Evolutionary conservation across 148 eudicot genomes (phyloP), one percentile per base, ranked within the genome.

Genomic region (Amaranthus palmeri): DNA sequence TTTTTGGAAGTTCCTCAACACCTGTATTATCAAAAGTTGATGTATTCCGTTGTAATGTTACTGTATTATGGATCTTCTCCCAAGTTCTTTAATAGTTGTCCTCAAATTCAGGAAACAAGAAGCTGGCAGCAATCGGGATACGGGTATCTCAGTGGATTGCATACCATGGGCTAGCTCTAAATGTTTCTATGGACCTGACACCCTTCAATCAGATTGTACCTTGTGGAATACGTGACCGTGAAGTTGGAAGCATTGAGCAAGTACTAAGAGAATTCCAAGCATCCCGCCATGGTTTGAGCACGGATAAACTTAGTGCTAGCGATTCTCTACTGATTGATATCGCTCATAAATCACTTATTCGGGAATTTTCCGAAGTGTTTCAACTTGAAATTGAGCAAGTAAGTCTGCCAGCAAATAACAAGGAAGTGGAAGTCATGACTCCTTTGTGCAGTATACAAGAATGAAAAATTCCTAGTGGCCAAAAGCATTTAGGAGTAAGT

Each of bases 161-260:
- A 8, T 96, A 84, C 84, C 99, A 96, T 67, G 99, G 96, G 44
- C 79, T 96, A 77, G 96, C 99, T 45, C 75, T 96, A 74, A 96
- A 96, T 81, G 93, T 96, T 70, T 87, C 91, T 60, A 74, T 85
- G 10, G 96, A 96, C 80, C 75, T 96, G 52, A 68, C 82, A 62
- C 96, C 96, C 46, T 96, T 90, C 69, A 71, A 86, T 43, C 77
- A 70, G 43, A 95, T 95, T 72, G 85, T 95, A 76, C 99, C 96
- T 41, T 92, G 99, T 80, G 99, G 99, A 43, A 88, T 96, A 71
- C 76, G 77, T 6, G 87, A 84, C 74, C 87, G 91, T 36, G 65
- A 83, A 70, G 99, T 96, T 72, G 97, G 96, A 77, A 96, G 92
- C 85, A 81, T 96, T 52, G 85, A 88, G 71, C 85, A 76, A 17